Evolutionary conservation across 441 rosid genomes (phyloP), one percentile per base, ranked within the genome.

Genomic region (Pelargonium australe): DNA sequence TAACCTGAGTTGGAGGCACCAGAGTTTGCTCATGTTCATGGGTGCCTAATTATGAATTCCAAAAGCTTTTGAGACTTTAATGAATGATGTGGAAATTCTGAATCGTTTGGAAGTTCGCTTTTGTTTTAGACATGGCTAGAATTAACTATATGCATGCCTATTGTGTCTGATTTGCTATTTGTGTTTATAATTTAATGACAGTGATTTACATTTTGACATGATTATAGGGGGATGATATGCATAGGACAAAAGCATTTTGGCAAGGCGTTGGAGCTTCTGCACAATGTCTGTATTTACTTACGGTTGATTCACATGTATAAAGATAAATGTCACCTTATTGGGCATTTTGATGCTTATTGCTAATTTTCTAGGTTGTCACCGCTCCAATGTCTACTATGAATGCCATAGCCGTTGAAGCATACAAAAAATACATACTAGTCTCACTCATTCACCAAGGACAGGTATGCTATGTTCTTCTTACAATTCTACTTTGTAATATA

Each of bases 221-320:
- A n/a, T 77, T 75, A 66, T 79, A 95, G 99, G 78, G 99, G 99
- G 71, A 95, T 92, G 95, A 82, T 90, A 76, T 89, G 95, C 84
- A 85, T 90, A 62, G 99, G 99, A 31, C 89, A 65, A 73, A 95
- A 95, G 79, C 75, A 40, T 44, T 95, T 92, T 70, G 84, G 73
- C 80, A 92, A 92, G 79, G 98, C 97, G 68, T 77, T 87, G 82
- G 98, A 95, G 93, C 98, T 95, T 80, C 81, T 95, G 51, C 97
- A 84, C 79, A 92, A 86, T 78, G 98, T 92, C 17, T 31, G 85
- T 63, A 51, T 72, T 25, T 63, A 19, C 67, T 53, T 45, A 19
- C 28, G 5, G 5, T 37, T 75, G 61, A 72, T 28, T 37, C 70
- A 58, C 70, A 61, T 73, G n/a, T 62, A 44, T 25, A 57, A 57